Evolutionary conservation across 371 early-diverging fungal species (phyloP), one percentile per base, ranked within the genome.

Genomic region (Batkoa obscura): DNA sequence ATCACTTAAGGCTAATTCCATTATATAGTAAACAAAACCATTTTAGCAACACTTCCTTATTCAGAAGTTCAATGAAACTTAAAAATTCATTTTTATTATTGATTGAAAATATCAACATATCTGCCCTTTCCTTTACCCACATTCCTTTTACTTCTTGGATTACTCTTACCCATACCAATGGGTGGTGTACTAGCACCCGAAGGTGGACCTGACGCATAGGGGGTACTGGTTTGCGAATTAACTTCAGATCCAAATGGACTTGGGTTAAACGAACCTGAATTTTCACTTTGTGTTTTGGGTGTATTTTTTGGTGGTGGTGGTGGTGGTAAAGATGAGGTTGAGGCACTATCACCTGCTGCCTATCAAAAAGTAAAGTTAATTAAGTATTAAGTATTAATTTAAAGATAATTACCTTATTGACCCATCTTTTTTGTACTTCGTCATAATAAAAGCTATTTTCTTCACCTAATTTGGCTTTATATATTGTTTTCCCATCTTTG

Each of bases 371-470:
- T 50, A 9, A 36, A 41, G n/a, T 41, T 41, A 8, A 41, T 10
- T 41, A 41, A 41, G 41, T 3, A 6, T 12, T 5, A 13, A 10
- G 31, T 13, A 10, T 30, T 30, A 36, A n/a, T 31, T 23, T 23
- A 23, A 23, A 23, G 23, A 23, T 31, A 50, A 23, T 36, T 50
- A 50, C 38, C 38, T 72, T 75, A 59, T 75, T 75, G 39, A 78
- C 68, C 78, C 78, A 78, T 32, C 74, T 67, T 45, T 71, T 68
- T 52, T 72, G 72, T 34, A 72, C 75, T 12, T 76, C 76, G 47
- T 84, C 84, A 62, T 72, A 84, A 57, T 80, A 78, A 59, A 84
- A 84, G 9, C 69, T 56, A 41, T 65, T 78, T 58, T 77, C 68
- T 61, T 81, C 79, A 38, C 83, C 83, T 38, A 84, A 62, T 51